Evolutionary conservation across 2,329 filamentous ascomycete genomes (phyloP).

Genomic region (Aspergillus sp.): DNA sequence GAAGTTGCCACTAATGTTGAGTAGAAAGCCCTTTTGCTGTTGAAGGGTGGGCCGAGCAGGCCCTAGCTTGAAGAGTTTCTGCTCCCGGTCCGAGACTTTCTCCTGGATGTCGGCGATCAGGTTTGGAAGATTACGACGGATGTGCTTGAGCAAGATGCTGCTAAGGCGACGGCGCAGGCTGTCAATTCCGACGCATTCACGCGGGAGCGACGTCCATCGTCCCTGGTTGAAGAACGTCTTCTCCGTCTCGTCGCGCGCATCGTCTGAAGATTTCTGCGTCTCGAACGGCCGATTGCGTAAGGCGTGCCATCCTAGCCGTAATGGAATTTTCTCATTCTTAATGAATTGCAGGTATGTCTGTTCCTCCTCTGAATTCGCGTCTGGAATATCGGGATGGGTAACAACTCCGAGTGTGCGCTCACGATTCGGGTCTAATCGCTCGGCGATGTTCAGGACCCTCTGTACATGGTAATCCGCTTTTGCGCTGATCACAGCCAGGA

Average conservation of each 20-base stretch:
- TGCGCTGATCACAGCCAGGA: slow-evolving; percentile 47
- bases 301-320: slow-evolving; percentile 43
- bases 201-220: slow-evolving; percentile 17
- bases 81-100: slow-evolving; percentile 25
- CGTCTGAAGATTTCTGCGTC: slow-evolving; percentile 14
- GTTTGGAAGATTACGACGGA: slow-evolving; percentile 21
- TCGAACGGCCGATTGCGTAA: slow-evolving; percentile 38
- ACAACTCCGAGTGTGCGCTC: slow-evolving; percentile 37
- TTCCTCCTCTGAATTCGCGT: slow-evolving; percentile 27
- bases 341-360: slow-evolving; percentile 26
- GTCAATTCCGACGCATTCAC: slow-evolving; percentile 22
- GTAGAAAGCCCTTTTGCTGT: slow-evolving; percentile 18
- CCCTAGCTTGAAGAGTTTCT: slow-evolving; percentile 16
- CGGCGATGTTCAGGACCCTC: slow-evolving; percentile 43
- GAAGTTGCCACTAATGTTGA: slow-evolving; percentile 30
- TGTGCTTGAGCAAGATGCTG: slow-evolving; percentile 22
- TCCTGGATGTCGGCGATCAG: slow-evolving; percentile 29
- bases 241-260: slow-evolving; percentile 23
- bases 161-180: slow-evolving; percentile 31
- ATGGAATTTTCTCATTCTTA: slow-evolving; percentile 31
- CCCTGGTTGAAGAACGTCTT: slow-evolving; percentile 23
- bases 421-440: slow-evolving; percentile 21
- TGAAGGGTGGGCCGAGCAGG: slow-evolving; percentile 13
- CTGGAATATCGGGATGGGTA: slow-evolving; percentile 38
- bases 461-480: slow-evolving; percentile 49